phyloP scores from a whole-genome alignment of 2,329 filamentous ascomycete genomes.

The Neofusicoccum umdonicola region DNA sequence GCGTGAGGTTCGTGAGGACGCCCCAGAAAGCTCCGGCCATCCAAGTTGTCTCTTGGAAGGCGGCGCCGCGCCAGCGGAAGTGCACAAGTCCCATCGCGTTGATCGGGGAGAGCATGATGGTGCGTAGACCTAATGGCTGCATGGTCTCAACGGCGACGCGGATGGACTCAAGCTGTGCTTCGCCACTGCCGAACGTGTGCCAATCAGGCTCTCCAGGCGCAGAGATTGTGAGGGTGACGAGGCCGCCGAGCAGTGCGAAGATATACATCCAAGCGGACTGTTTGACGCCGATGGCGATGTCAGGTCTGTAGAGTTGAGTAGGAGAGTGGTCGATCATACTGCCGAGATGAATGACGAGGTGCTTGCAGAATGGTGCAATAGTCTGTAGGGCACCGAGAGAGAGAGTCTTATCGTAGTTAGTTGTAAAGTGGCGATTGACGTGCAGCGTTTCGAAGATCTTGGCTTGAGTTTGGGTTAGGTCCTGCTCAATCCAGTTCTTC shows the following conservation, averaged over 20 bases:
- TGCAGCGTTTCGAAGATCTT: not conserved
- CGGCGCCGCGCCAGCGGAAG: conserved; percentile 9
- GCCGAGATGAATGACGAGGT: not conserved
- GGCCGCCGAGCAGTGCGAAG: not conserved
- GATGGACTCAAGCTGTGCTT: not conserved
- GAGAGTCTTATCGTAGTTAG: not conserved
- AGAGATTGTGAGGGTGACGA: not conserved
- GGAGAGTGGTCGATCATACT: not conserved
- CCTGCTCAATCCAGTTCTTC: not conserved
- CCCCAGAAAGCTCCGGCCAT: not conserved
- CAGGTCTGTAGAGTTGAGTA: not conserved
- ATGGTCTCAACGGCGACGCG: conserved; percentile 8
- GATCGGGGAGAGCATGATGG: conserved; percentile 5
- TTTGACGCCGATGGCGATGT: not conserved
- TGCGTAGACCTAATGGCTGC: not conserved
- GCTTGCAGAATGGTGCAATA: not conserved
- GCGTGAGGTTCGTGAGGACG: not conserved
- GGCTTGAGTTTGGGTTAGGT: not conserved
- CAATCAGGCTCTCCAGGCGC: not conserved
- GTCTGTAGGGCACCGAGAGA: not conserved
- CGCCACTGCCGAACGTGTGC: not conserved
- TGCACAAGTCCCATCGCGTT: not conserved
- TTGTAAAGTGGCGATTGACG: not conserved
- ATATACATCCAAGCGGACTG: not conserved
- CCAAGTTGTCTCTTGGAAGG: not conserved